Evolutionary conservation across 2,329 filamentous ascomycete species (phyloP), one percentile per base, ranked within the genome.

Genomic region (Pseudonectria foliicola): DNA sequence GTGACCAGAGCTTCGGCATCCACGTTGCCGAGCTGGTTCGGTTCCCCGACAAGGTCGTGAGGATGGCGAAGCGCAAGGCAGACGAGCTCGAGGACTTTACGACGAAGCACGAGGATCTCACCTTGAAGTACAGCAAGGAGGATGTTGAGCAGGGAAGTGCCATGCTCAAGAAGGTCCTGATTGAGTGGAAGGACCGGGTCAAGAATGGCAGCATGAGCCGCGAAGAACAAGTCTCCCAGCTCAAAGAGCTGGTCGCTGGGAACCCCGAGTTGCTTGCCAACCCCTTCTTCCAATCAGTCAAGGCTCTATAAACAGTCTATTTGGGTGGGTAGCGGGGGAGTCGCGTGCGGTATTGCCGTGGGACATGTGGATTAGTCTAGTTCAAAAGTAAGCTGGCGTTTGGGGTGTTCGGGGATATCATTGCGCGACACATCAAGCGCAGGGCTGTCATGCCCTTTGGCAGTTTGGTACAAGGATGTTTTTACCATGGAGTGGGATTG

Each of bases 61-160:
- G 88, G 45, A 98, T 98, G 93, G 92, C 92, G n/a, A 94, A 94
- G 66, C 78, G 92, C 50, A 98, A 98, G 67, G 92, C 92, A 1
- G 92, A 96, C 60, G 93, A 98, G 69, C 72, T 98, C 25, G 92
- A 98, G 60, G 92, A 98, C 59, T 98, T 98, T 52, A 84, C 85
- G 1, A 76, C 76, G 33, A 89, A 88, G 63, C 79, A 85, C 50
- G 80, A 85, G 42, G 70, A 72, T 29, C 51, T 70, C 6, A 67
- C 70, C 7, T 60, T 73, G 28, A 65, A 75, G 47, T 87, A 86
- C 56, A 83, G 75, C 45, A 88, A 87, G 52, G 75, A 88, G 44
- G 88, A 98, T 48, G 84, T 96, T 1, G 88, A 95, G 50, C 78
- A 90, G 57, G 92, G 92, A 7, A 95, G 84, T 56, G 75, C 74